Percentiles rank a stretch among this genome's conserved stretches.
Evolutionary conservation across 305 asterid genomes (phyloP).

Genomic region (Solanum hybrid): DNA sequence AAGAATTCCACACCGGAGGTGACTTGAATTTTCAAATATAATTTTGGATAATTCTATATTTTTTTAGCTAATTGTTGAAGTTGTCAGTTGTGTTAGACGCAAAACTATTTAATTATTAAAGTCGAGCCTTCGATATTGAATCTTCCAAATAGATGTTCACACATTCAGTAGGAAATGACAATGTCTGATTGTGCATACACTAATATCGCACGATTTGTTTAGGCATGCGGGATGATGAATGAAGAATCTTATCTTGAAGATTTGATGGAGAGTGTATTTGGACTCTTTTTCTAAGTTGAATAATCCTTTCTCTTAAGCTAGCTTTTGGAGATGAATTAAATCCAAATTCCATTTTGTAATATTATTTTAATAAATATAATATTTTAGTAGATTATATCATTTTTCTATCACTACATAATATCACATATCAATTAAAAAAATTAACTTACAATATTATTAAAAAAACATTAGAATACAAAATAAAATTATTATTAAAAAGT

Average conservation of each 20-base stretch:
- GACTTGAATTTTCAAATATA: background rate
- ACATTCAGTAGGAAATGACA: background rate
- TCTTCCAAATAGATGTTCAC: background rate
- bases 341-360: background rate
- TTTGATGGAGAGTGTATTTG: background rate
- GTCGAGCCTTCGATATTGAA: background rate
- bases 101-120: background rate
- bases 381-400: background rate
- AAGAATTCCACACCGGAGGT: accelerated
- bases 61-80: background rate
- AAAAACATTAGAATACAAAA: background rate
- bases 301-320: background rate
- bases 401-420: background rate
- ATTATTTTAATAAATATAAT: background rate
- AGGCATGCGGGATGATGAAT: background rate
- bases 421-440: background rate
- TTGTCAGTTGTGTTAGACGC: accelerated
- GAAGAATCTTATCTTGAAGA: background rate
- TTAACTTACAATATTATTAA: background rate
- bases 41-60: background rate
- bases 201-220: background rate
- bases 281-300: background rate
- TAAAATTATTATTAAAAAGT: background rate
- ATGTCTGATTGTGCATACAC: background rate
- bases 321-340: background rate